A percentile compares a stretch with the other conserved stretches of the same genome.
These are phyloP conservation scores for Collariella sp. DNA, from an alignment of 495 filamentous ascomycete genomes.

Conservation along the genomic window DNA sequence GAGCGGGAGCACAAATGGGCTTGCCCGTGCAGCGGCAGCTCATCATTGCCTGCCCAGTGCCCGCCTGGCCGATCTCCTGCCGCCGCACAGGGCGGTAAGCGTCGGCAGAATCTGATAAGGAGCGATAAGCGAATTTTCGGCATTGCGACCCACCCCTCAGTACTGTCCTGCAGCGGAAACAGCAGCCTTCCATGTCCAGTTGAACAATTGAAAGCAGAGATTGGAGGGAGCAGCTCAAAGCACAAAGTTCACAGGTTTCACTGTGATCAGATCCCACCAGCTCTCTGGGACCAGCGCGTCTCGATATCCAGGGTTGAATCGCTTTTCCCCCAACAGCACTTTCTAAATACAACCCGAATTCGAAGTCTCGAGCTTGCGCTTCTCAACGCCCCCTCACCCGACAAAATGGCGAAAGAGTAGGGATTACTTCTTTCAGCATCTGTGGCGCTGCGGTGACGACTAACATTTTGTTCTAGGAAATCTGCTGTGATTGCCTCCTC, in stretches of 20 bases:
- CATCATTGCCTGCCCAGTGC: conserved; percentile 16
- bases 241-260: background rate
- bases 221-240: background rate
- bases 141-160: conserved; percentile 5
- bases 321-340: too few species aligned
- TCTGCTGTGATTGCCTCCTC: conserved; percentile 27
- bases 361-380: background rate
- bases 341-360: background rate
- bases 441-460: background rate
- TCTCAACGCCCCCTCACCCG: background rate
- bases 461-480: conserved; percentile 21
- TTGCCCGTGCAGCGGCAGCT: conserved; percentile 4
- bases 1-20: conserved; percentile 16
- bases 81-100: conserved; percentile 14
- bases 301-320: too few species aligned
- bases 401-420: conserved; percentile 24
- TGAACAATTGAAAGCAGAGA: background rate
- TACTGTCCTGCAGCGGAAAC: background rate
- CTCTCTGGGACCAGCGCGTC: background rate
- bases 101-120: conserved; percentile 25
- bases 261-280: background rate
- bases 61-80: conserved; percentile 16
- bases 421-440: background rate
- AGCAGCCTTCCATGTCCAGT: background rate
- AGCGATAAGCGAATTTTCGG: conserved; percentile 31